These are phyloP conservation scores for Solanum appendiculatum DNA, from an alignment of 257 asterid species.

Conservation along the genomic window DNA sequence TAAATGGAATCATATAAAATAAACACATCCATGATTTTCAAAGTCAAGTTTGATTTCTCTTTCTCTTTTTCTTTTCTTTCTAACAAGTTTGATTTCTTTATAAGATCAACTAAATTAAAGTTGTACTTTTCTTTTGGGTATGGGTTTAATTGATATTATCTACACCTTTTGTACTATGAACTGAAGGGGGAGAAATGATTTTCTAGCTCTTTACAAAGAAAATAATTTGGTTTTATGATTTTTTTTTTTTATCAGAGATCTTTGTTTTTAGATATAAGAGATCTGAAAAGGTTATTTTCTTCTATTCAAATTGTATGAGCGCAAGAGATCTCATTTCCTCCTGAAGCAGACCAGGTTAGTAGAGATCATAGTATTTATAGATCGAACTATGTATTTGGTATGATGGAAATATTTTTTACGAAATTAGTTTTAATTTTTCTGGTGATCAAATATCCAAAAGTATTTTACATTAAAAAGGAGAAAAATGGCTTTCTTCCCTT, in stretches of 20 bases:
- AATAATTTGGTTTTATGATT: not conserved
- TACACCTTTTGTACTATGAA: not conserved
- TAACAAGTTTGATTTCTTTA: not conserved
- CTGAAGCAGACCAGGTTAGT: not conserved
- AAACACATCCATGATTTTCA: not conserved
- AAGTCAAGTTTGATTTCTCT: not conserved
- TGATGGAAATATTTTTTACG: not conserved
- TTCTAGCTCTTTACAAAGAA: not conserved
- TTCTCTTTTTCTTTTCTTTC: not conserved
- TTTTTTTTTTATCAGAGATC: not conserved
- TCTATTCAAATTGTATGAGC: not conserved
- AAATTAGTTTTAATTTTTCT: not conserved
- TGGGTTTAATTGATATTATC: not conserved
- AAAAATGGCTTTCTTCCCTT: not conserved
- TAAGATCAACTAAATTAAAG: not conserved
- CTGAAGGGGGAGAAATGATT: no score
- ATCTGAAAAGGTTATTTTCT: not conserved
- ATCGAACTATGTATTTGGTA: not conserved
- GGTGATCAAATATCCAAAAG: not conserved
- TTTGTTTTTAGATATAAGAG: not conserved
- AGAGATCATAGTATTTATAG: not conserved
- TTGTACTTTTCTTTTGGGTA: not conserved
- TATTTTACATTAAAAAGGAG: not conserved
- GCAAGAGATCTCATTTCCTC: not conserved
- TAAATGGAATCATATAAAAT: not conserved